A percentile compares a stretch with the other conserved stretches of the same genome.
phyloP scores from a whole-genome alignment of 768 basidiomycete genomes.

The Mycena maculata region DNA sequence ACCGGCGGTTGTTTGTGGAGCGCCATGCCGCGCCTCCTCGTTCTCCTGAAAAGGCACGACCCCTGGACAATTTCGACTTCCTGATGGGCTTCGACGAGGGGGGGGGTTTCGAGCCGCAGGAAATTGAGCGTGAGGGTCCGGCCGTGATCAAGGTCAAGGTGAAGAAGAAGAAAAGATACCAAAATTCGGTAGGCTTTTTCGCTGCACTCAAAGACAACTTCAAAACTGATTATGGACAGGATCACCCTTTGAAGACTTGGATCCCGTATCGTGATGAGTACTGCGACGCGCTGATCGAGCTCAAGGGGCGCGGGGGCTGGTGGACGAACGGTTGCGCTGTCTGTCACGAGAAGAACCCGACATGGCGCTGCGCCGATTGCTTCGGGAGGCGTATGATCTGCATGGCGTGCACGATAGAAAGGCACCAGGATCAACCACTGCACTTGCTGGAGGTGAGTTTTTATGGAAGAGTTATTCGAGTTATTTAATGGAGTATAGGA shows the following conservation, averaged over 20 bases:
- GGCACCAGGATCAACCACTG: conserved; percentile 28
- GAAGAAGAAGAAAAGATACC: neutral
- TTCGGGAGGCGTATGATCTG: conserved; percentile 25
- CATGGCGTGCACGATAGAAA: conserved; percentile 23
- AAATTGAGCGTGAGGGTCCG: too few species aligned
- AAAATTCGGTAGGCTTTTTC: neutral
- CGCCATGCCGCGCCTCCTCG: too few species aligned
- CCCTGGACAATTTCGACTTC: too few species aligned
- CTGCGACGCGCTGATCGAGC: conserved; percentile 25
- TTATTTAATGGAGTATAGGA: conserved; percentile 28
- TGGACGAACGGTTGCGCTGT: conserved; percentile 7
- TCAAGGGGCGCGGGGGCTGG: conserved; percentile 34
- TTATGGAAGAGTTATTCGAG: neutral
- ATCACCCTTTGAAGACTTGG: neutral
- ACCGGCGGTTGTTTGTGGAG: too few species aligned
- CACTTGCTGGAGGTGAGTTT: conserved; percentile 37
- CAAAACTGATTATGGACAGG: neutral
- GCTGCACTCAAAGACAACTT: neutral
- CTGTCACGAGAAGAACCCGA: neutral
- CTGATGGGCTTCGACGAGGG: too few species aligned
- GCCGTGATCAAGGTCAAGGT: too few species aligned
- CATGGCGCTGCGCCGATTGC: conserved; percentile 34
- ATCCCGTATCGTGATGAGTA: conserved; percentile 16
- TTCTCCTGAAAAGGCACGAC: too few species aligned
- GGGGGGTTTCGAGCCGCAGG: too few species aligned